A percentile compares a stretch with the other conserved stretches of the same genome.
These are phyloP conservation scores for Powellomyces hirtus DNA, from an alignment of 192 early-diverging fungal genomes.

Conservation along the genomic window DNA sequence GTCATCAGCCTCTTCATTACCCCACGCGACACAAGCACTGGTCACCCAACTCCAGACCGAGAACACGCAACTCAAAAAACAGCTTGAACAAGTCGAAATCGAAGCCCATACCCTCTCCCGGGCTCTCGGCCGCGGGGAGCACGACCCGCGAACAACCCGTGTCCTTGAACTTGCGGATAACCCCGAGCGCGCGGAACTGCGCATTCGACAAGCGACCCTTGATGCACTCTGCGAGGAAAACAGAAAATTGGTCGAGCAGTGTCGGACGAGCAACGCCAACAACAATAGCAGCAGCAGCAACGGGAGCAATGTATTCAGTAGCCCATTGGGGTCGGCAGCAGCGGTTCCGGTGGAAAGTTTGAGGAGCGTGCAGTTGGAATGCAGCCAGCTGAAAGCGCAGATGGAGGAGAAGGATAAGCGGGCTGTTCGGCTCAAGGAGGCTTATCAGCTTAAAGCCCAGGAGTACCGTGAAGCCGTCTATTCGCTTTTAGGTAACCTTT, in stretches of 20 bases:
- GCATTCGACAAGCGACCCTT: conserved; percentile 68
- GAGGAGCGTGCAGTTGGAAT: conserved; percentile 58
- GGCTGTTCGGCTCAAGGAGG: conserved; percentile 64
- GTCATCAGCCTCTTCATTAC: too few relatives aligned
- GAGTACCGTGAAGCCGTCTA: conserved; percentile 76
- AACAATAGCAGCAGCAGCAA: too few relatives aligned
- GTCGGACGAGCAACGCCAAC: conserved; percentile 1
- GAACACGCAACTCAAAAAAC: conserved; percentile 22
- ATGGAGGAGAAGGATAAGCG: conserved; percentile 68
- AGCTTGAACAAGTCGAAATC: conserved; percentile 42
- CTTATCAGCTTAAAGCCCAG: conserved; percentile 62
- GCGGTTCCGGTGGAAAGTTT: conserved; percentile 55
- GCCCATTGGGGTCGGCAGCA: not conserved
- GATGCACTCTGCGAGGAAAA: conserved; percentile 71
- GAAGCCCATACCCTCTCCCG: conserved; percentile 60
- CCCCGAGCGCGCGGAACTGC: conserved; percentile 64
- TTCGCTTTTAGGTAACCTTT: conserved; percentile 64
- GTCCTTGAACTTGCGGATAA: conserved; percentile 75
- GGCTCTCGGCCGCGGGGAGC: conserved; percentile 63
- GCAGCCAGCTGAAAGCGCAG: conserved; percentile 46
- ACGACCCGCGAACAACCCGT: conserved; percentile 56
- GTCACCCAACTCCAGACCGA: conserved; percentile 3
- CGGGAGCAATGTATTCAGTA: too few relatives aligned
- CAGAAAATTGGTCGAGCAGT: conserved; percentile 45
- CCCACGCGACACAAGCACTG: too few relatives aligned